These are phyloP conservation scores for Plantago major DNA, from an alignment of 257 asterid genomes.

Conservation along the genomic window DNA sequence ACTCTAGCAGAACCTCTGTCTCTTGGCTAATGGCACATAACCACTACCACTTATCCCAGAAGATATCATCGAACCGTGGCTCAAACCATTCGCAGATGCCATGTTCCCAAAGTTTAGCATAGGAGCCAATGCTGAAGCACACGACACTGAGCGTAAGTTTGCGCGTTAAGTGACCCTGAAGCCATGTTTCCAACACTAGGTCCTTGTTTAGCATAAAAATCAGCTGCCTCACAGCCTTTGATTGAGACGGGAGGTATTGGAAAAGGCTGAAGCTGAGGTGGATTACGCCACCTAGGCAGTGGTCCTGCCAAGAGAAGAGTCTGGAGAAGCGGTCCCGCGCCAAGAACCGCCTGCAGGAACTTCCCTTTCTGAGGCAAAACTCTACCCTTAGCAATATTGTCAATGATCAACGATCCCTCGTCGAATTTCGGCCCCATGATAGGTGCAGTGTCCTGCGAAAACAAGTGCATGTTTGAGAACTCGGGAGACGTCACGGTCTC, in stretches of 20 bases:
- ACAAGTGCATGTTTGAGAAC: constrained; percentile 34
- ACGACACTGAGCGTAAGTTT: constrained; percentile 40
- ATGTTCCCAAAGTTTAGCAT: constrained; percentile 30
- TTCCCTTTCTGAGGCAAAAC: constrained; percentile 57
- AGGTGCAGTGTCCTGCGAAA: constrained; percentile 14
- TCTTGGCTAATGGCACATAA: constrained; percentile 35
- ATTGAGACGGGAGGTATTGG: constrained; percentile 52
- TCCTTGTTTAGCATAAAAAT: constrained; percentile 20
- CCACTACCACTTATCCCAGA: constrained; percentile 24
- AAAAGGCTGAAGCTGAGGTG: constrained; percentile 55
- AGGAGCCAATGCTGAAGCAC: constrained; percentile 36
- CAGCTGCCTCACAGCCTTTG: constrained; percentile 33
- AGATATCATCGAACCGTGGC: constrained; percentile 22
- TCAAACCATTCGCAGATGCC: constrained; percentile 19
- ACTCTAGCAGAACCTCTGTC: constrained; percentile 41
- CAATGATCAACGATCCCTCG: constrained; percentile 40
- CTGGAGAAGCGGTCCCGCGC: constrained; percentile 63
- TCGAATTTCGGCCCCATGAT: constrained; percentile 24
- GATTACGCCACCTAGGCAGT: constrained; percentile 87
- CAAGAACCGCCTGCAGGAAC: constrained; percentile 54
- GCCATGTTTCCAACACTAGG: constrained; percentile 23
- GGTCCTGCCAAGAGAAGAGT: constrained; percentile 70
- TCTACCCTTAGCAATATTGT: constrained; percentile 42
- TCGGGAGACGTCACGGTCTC: constrained; percentile 53
- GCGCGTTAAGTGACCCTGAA: constrained; percentile 13